A percentile compares a stretch with the other conserved stretches of the same genome.
phyloP scores from a whole-genome alignment of 176 grass and related monocot genomes.

The Lolium perenne region DNA sequence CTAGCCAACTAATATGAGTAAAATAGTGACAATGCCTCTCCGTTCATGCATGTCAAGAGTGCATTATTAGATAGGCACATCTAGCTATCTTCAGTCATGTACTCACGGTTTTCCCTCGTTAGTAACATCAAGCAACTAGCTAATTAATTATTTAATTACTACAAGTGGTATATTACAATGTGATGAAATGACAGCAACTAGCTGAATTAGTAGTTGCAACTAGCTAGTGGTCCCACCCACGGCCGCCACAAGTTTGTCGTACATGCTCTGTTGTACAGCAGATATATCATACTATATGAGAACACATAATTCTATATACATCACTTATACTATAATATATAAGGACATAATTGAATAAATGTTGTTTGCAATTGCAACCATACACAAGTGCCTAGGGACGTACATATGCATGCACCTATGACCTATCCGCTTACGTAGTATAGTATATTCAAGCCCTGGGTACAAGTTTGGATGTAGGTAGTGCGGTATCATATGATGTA shows the following conservation, averaged over 20 bases:
- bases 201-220: neutral
- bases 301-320: neutral
- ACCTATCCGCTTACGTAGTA: neutral
- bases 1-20: neutral
- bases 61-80: neutral
- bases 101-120: neutral
- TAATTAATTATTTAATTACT: neutral
- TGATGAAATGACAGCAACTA: neutral
- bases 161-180: neutral
- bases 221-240: conserved; percentile 5
- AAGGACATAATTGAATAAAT: neutral
- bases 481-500: neutral
- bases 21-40: neutral
- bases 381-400: neutral
- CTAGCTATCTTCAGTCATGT: neutral
- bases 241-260: conserved; percentile 52
- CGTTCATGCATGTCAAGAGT: neutral
- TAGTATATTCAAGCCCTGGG: neutral
- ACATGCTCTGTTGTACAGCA: neutral
- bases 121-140: neutral
- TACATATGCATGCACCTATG: conserved; percentile 4
- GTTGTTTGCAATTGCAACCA: conserved; percentile 18
- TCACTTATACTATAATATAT: no score
- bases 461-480: neutral
- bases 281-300: neutral